Conservation (phyloP, 2,329 filamentous ascomycete genomes). For the Fusarium devonianum region DNA sequence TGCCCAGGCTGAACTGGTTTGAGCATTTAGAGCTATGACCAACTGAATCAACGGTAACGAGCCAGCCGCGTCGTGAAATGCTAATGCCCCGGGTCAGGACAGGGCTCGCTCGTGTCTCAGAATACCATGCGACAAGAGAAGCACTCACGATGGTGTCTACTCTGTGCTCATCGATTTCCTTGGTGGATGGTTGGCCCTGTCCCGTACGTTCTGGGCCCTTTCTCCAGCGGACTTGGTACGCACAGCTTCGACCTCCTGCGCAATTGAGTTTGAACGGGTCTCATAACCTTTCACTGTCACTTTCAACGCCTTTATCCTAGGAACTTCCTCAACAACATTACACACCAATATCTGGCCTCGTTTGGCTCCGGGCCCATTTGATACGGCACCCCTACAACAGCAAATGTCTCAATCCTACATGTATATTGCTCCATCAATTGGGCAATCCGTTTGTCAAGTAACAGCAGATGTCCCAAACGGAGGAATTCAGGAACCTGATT, state of each 20-base stretch:
- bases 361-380: neutral
- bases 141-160: constrained; percentile 6
- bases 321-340: constrained; percentile 5
- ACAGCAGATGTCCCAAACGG: no score
- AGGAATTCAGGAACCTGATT: constrained; percentile 28
- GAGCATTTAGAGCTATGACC: constrained; percentile 5
- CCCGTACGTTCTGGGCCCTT: constrained; percentile 14
- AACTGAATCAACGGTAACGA: constrained; percentile 27
- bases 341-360: constrained; percentile 17
- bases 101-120: constrained; percentile 27
- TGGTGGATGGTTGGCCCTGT: no score
- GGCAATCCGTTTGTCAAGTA: no score
- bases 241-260: neutral
- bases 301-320: neutral
- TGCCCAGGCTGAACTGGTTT: constrained; percentile 12
- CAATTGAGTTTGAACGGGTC: neutral
- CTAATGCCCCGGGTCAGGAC: no score
- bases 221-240: constrained; percentile 1
- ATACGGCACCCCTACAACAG: constrained; percentile 1
- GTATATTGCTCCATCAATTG: no score
- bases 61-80: constrained; percentile 12
- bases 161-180: constrained; percentile 4
- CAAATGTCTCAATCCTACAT: constrained; percentile 17
- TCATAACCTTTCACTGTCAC: neutral
- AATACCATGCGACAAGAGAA: constrained; percentile 26